Percentiles rank a stretch among this genome's conserved stretches.
These are phyloP conservation scores for Phytopythium mirpurense DNA, from an alignment of 352 stramenopile genomes.

Conservation along the genomic window DNA sequence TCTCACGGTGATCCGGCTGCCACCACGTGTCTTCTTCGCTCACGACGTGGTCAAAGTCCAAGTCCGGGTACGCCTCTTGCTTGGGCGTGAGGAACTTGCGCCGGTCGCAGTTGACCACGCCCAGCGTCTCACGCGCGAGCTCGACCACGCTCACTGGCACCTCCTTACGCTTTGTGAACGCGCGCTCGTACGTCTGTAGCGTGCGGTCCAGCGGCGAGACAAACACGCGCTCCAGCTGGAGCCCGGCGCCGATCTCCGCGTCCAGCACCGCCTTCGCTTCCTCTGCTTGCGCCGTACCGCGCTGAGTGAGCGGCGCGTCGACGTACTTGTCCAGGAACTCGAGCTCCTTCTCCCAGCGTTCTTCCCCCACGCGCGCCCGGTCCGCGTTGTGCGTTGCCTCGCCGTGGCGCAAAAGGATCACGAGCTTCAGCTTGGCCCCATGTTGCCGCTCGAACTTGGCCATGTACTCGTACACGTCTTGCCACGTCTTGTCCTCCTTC, in stretches of 20 bases:
- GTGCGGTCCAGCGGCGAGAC: slow-evolving; percentile 68
- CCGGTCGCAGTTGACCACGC: slow-evolving; percentile 58
- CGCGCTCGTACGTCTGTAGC: slow-evolving; percentile 48
- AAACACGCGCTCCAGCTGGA: slow-evolving; percentile 51
- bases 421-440: slow-evolving; percentile 29
- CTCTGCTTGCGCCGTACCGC: slow-evolving; percentile 33
- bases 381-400: slow-evolving; percentile 67
- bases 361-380: slow-evolving; percentile 42
- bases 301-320: slow-evolving; percentile 46
- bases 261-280: slow-evolving; percentile 30
- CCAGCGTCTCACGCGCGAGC: slow-evolving; percentile 55
- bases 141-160: slow-evolving; percentile 50
- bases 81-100: slow-evolving; percentile 39
- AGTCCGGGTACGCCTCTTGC: slow-evolving; percentile 27
- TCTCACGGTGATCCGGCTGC: slow-evolving; percentile 49
- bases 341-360: slow-evolving; percentile 44
- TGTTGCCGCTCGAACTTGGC: slow-evolving; percentile 16
- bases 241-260: slow-evolving; percentile 32
- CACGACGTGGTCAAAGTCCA: slow-evolving; percentile 41
- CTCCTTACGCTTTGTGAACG: slow-evolving; percentile 21
- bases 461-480: slow-evolving; percentile 32
- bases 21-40: slow-evolving; percentile 57
- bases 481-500: slow-evolving; percentile 33
- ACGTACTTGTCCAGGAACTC: slow-evolving; percentile 48
- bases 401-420: slow-evolving; percentile 62